Base-by-base conservation (phyloP, 352 stramenopile species). In the Phytophthora cactorum region DNA sequence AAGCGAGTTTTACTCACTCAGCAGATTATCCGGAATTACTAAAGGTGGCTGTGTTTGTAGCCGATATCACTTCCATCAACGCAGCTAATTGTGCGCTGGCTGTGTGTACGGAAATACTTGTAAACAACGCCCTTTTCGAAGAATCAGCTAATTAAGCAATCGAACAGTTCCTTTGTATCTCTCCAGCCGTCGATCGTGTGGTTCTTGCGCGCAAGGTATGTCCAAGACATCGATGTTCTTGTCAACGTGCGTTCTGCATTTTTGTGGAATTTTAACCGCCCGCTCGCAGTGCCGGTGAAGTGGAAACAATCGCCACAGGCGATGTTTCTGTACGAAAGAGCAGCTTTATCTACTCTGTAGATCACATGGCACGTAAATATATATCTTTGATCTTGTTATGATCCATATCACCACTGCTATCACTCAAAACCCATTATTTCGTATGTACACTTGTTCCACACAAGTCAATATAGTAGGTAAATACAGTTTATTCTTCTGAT, bases 11-110 rank as follows among this genome's bases (percentile, higher is more conserved):
- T 3, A n/a, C 5, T 22, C 46, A 52, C 4, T 38, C 46, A 22
- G 46, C 46, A 4, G 27, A 52, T 38, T 52, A 52, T 52, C 46
- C 27, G 15, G 46, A 52, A 14, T 36, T 52, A 6, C 32, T 38
- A 3, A 52, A 52, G 46, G 28, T 52, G 2, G 32, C 46, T 22
- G 46, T 52, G 10, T n/a, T 36, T 52, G 6, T 27, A 5, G 46
- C 25, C 7, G 46, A 38, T 52, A 52, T 52, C 10, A 9, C 9
- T 38, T 17, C 46, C 17, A 22, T 38, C n/a, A 52, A 22, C 5
- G 6, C 0, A 25, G 46, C 27, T 9, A 12, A 17, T 14, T 52
- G 46, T 10, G 27, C 15, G 4, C 12, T 38, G 4, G 27, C 1
- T 14, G n/a, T 52, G 27, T 38, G 46, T 15, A 38, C 46, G 4